A percentile compares a stretch with the other conserved stretches of the same genome.
Conservation (phyloP, 768 basidiomycete species). For the Tulasnella sp. region DNA sequence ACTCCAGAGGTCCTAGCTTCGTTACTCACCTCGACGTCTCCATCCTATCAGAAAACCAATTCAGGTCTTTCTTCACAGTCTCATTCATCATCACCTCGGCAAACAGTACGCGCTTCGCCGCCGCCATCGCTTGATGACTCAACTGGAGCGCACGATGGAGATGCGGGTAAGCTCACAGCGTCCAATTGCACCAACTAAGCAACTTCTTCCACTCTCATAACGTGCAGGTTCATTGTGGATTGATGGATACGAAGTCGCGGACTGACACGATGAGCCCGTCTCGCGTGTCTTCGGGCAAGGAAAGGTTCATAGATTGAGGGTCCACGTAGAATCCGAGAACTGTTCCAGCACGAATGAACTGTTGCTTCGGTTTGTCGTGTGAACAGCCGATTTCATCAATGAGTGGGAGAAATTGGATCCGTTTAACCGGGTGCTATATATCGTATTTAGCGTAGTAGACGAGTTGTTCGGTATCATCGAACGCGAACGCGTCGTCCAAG, state of each 20-base stretch:
- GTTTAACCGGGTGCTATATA: constrained; percentile 25
- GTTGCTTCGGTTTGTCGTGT: constrained; percentile 33
- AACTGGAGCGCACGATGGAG: constrained; percentile 28
- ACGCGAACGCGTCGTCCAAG: constrained; percentile 29
- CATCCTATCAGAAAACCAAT: constrained; percentile 29
- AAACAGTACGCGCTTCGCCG: constrained; percentile 21
- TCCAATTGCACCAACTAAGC: constrained; percentile 34
- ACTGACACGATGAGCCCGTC: constrained; percentile 20
- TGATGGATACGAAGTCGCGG: constrained; percentile 8
- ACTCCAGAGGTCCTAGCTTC: constrained; percentile 19
- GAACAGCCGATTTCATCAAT: constrained; percentile 35
- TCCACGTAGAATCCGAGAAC: constrained; percentile 36
- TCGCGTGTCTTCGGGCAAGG: constrained; percentile 21
- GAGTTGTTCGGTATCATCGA: constrained; percentile 21
- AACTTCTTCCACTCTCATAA: constrained; percentile 26
- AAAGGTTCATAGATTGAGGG: constrained; percentile 27
- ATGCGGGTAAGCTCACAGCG: constrained; percentile 32
- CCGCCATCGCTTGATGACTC: constrained; percentile 31
- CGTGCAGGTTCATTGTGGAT: constrained; percentile 1
- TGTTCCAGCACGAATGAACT: constrained; percentile 26
- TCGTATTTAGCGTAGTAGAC: constrained; percentile 28
- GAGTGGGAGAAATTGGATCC: constrained; percentile 29
- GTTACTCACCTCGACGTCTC: constrained; percentile 20
- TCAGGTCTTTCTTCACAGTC: constrained; percentile 24
- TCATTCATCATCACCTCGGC: constrained; percentile 27